Evolutionary conservation across 805 yeast species (phyloP), one percentile per base, ranked within the genome.

Genomic region (Yamadazyma laniorum): DNA sequence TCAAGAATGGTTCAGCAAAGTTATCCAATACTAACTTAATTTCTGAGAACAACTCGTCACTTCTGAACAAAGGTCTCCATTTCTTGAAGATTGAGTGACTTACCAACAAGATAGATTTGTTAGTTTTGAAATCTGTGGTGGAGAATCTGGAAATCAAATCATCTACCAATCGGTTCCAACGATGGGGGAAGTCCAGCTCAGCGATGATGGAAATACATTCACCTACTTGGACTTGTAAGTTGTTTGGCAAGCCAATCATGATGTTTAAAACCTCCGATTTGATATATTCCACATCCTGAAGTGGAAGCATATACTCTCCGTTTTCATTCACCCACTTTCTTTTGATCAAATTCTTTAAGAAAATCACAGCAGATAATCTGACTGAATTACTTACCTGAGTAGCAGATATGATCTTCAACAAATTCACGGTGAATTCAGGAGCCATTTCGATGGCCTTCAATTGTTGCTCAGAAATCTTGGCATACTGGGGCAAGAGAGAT

Each of bases 21-120:
- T 85, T 86, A 41, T 79, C 85, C 47, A 93, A 69, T 1, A 93
- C 99, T 56, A 86, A 70, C 56, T 83, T 80, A 55, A 93, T 93
- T 57, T 93, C 99, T 40, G 77, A 57, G 58, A 88, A 90, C 38
- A 93, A 73, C 32, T 81, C 96, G 57, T 95, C 96, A 1, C 96
- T 84, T 51, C 96, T 76, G 57, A 87, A 88, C 39, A 91, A 69
- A 1, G 97, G 96, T 55, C 99, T 77, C 99, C 99, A 93, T 63
- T 95, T 80, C 59, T 85, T 88, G 67, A 91, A 95, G 44, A 93
- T 91, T 1, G 96, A 86, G 59, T 93, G 99, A 4, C 97, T 95
- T 15, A 95, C 98, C 7, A 80, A 75, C 40, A 95, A 67, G 4
- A 95, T 90, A 37, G 96, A 95, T 50, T 82, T 85, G 58, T 89